Percentiles rank a stretch among this genome's conserved stretches.
Evolutionary conservation across 2,329 filamentous ascomycete species (phyloP).

Genomic region (Neodidymelliopsis sp.): DNA sequence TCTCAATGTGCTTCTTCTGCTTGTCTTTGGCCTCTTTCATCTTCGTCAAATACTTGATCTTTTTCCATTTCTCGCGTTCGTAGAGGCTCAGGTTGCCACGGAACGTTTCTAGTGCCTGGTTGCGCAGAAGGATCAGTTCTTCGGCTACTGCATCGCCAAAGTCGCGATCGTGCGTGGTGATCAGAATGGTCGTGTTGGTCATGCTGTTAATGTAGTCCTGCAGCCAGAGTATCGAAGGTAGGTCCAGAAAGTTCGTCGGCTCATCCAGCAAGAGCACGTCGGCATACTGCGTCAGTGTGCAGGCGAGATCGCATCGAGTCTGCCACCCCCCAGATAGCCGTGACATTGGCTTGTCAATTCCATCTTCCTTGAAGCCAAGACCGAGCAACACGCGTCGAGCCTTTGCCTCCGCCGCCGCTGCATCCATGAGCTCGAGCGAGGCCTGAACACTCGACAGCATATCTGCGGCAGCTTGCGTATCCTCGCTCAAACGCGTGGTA

Average conservation of each 20-base stretch:
- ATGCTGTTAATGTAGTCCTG: slow-evolving; percentile 71
- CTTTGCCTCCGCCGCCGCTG: slow-evolving; percentile 69
- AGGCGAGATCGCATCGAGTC: slow-evolving; percentile 54
- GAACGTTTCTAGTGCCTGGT: slow-evolving; percentile 76
- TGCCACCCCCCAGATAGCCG: slow-evolving; percentile 73
- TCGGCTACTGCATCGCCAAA: slow-evolving; percentile 79
- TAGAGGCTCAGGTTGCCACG: slow-evolving; percentile 77
- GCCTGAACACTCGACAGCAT: slow-evolving; percentile 73
- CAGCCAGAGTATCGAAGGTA: slow-evolving; percentile 85
- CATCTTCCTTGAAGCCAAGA: slow-evolving; percentile 72
- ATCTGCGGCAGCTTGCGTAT: slow-evolving; percentile 74
- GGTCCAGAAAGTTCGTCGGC: slow-evolving; percentile 85
- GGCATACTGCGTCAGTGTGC: slow-evolving; percentile 72
- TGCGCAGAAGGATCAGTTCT: slow-evolving; percentile 77
- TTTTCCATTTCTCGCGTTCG: slow-evolving; percentile 71
- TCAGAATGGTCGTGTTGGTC: slow-evolving; percentile 69
- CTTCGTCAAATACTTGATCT: slow-evolving; percentile 70
- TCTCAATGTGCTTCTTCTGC: slow-evolving; percentile 81
- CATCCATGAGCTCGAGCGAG: slow-evolving; percentile 67
- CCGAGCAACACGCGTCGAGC: slow-evolving; percentile 69
- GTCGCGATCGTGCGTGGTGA: slow-evolving; percentile 85
- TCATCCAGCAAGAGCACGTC: slow-evolving; percentile 86
- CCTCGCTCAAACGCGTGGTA: slow-evolving; percentile 63
- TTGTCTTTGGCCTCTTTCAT: slow-evolving; percentile 85
- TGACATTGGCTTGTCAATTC: slow-evolving; percentile 66